Evolutionary conservation across 225 moss, liverwort and hornwort genomes (phyloP).

Genomic region (Takakia lepidozioides): DNA sequence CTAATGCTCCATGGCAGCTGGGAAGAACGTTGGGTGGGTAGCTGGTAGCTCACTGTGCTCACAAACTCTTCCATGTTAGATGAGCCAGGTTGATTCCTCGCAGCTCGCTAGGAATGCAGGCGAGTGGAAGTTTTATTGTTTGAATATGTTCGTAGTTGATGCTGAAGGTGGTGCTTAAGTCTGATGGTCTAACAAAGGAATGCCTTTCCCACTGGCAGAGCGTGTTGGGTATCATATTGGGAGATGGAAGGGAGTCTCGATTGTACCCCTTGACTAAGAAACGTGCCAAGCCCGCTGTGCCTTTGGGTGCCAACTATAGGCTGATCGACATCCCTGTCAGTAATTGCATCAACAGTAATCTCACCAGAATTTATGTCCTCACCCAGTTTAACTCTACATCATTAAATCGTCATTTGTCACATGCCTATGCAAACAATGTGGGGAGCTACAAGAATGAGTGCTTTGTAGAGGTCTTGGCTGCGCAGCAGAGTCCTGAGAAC

Average conservation of each 20-base stretch:
- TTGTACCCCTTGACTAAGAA: constrained; percentile 94
- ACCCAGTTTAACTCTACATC: constrained; percentile 99
- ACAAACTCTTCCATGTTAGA: no score
- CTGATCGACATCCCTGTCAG: constrained; percentile 99
- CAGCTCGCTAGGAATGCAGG: no score
- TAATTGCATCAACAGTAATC: constrained; percentile 98
- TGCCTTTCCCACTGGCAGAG: constrained; percentile 24
- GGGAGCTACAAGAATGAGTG: constrained; percentile 98
- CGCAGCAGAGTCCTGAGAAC: constrained; percentile 99
- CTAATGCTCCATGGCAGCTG: no score
- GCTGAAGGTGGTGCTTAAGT: no score
- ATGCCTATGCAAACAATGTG: constrained; percentile 96
- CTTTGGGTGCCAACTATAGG: constrained; percentile 90
- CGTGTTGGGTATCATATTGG: constrained; percentile 91
- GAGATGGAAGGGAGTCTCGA: constrained; percentile 92
- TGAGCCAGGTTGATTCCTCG: no score
- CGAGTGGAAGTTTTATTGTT: no score
- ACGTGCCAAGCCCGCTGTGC: constrained; percentile 97
- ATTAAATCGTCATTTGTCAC: constrained; percentile 90
- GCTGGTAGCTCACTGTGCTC: no score
- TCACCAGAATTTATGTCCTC: constrained; percentile 94
- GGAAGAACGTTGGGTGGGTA: no score
- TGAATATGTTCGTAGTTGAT: no score
- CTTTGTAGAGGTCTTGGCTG: constrained; percentile 95
- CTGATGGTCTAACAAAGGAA: no score